Evolutionary conservation across 108 stramenopile genomes (phyloP).

Genomic region (Nannochloropsis oceanica): DNA sequence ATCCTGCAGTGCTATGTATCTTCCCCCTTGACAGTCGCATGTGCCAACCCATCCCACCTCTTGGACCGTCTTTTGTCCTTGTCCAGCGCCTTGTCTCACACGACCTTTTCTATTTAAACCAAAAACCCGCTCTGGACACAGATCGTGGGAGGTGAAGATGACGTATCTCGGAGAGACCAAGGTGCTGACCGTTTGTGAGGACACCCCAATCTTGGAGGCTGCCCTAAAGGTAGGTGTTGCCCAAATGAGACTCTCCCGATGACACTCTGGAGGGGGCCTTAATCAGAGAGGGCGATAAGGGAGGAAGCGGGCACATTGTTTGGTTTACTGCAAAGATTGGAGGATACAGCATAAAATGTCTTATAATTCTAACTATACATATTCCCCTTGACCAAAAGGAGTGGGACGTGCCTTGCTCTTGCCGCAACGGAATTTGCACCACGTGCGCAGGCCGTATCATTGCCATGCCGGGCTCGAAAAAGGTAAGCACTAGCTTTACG

Average conservation of each 20-base stretch:
- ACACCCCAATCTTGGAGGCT: slow-evolving; percentile 25
- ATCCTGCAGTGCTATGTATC: too few species aligned
- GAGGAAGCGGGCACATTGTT: too few species aligned
- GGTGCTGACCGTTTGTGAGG: slow-evolving; percentile 22
- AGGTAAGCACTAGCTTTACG: neutral
- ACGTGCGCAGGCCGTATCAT: slow-evolving; percentile 6
- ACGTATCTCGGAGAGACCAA: slow-evolving; percentile 18
- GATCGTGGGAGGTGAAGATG: slow-evolving; percentile 14
- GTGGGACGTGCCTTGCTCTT: slow-evolving; percentile 29
- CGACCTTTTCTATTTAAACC: too few species aligned
- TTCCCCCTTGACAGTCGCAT: too few species aligned
- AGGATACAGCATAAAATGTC: neutral
- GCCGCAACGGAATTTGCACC: slow-evolving; percentile 33
- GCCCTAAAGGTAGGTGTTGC: slow-evolving; percentile 12
- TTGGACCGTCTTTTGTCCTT: too few species aligned
- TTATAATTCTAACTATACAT: neutral
- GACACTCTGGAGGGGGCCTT: too few species aligned
- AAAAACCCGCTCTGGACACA: neutral
- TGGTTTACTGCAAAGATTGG: too few species aligned
- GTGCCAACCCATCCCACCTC: too few species aligned
- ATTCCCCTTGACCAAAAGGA: neutral
- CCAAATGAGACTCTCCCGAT: too few species aligned
- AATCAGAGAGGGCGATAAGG: too few species aligned
- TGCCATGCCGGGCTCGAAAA: neutral
- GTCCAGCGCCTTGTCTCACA: too few species aligned